A percentile compares a stretch with the other conserved stretches of the same genome.
These are phyloP conservation scores for Multifurca ochricompacta DNA, from an alignment of 768 basidiomycete species.

Conservation along the genomic window DNA sequence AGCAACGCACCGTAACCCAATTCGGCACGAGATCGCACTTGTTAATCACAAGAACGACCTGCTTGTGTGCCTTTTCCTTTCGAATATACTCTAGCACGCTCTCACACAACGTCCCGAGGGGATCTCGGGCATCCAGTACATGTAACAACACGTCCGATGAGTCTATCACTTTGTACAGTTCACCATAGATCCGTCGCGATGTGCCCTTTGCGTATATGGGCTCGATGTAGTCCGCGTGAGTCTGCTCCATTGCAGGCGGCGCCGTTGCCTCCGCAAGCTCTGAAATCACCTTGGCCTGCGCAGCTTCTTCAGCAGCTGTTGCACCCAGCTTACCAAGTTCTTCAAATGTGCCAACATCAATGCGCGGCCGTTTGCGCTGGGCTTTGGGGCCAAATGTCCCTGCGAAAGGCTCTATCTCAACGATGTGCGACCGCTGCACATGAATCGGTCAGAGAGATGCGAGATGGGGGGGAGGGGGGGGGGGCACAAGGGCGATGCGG, in stretches of 20 bases:
- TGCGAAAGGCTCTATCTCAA: conserved; percentile 89
- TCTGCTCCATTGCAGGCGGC: conserved; percentile 38
- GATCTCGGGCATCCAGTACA: conserved; percentile 92
- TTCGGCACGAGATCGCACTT: conserved; percentile 98
- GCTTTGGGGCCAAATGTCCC: conserved; percentile 97
- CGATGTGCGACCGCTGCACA: conserved; percentile 76
- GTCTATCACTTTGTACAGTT: conserved; percentile 98
- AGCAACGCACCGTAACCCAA: conserved; percentile 88
- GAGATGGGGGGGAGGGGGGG: no score
- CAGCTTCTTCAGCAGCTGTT: conserved; percentile 48
- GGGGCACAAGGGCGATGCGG: conserved; percentile 9
- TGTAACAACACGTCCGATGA: conserved; percentile 96
- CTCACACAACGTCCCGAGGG: conserved; percentile 90
- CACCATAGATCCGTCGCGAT: conserved; percentile 91
- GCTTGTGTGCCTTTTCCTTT: conserved; percentile 97
- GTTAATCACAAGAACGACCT: conserved; percentile 93
- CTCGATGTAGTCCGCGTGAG: conserved; percentile 75
- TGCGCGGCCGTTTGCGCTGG: conserved; percentile 80
- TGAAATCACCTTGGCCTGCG: conserved; percentile 31
- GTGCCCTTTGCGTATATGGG: conserved; percentile 95
- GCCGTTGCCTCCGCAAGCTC: conserved; percentile 42
- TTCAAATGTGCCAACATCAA: conserved; percentile 88
- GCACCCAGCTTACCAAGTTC: conserved; percentile 69
- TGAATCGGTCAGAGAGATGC: background rate
- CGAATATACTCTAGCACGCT: conserved; percentile 87